phyloP scores from a whole-genome alignment of 2,329 filamentous ascomycete genomes.

The Exophiala dermatitidis region DNA sequence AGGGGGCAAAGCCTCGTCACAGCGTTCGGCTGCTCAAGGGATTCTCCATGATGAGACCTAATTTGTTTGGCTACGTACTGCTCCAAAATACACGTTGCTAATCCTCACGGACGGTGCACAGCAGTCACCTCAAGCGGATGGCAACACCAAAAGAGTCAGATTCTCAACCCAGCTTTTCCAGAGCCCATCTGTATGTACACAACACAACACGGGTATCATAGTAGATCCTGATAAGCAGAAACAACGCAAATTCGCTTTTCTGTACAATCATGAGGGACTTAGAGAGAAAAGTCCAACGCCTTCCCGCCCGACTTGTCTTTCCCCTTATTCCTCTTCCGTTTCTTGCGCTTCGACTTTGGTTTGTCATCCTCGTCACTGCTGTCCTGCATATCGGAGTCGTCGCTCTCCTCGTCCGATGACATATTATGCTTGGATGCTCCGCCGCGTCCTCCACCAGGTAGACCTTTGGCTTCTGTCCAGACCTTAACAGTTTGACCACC shows the following conservation, averaged over 20 bases:
- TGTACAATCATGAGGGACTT: neutral
- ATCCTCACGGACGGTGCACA: too few relatives aligned
- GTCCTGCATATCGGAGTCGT: constrained; percentile 38
- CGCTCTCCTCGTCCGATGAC: constrained; percentile 40
- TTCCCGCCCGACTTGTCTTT: constrained; percentile 33
- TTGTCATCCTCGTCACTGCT: constrained; percentile 45
- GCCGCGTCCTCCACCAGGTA: constrained; percentile 37
- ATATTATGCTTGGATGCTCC: constrained; percentile 30
- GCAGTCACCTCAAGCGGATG: too few relatives aligned
- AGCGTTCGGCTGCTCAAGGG: too few relatives aligned
- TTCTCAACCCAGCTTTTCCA: neutral
- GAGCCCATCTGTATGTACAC: neutral
- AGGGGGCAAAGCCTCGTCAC: too few relatives aligned
- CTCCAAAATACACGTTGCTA: too few relatives aligned
- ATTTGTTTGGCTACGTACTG: too few relatives aligned
- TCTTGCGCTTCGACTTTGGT: constrained; percentile 38
- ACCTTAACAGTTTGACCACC: constrained; percentile 82
- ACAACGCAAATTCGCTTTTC: neutral
- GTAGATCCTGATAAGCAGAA: neutral
- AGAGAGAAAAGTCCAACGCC: constrained; percentile 23
- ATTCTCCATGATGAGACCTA: too few relatives aligned
- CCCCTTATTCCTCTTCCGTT: constrained; percentile 43
- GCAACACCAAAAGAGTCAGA: neutral
- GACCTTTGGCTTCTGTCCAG: constrained; percentile 65
- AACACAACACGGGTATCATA: constrained; percentile 2